These are phyloP conservation scores for Wallemia hederae DNA, from an alignment of 1,284 basidiomycete species.

Conservation along the genomic window DNA sequence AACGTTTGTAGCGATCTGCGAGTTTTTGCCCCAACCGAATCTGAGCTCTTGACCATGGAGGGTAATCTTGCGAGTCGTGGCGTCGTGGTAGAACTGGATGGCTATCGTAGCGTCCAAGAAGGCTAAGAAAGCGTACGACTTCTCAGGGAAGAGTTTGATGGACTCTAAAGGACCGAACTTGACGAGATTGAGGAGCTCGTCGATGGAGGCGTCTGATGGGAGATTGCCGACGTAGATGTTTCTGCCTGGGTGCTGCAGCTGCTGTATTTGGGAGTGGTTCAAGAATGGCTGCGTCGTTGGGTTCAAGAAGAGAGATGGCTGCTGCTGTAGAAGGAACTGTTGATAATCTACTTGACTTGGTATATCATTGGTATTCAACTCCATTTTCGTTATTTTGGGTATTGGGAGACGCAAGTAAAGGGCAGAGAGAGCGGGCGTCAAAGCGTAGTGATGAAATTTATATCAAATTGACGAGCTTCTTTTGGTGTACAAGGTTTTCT, in stretches of 20 bases:
- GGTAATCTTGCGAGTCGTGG: constrained; percentile 64
- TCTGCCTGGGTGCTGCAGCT: constrained; percentile 27
- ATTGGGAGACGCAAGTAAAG: neutral
- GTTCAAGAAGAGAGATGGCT: neutral
- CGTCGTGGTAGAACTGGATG: constrained; percentile 79
- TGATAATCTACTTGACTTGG: neutral
- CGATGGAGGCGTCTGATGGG: constrained; percentile 79
- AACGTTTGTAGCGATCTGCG: constrained; percentile 53
- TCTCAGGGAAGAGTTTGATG: constrained; percentile 84
- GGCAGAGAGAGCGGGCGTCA: neutral
- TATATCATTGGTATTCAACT: neutral
- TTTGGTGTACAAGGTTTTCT: neutral
- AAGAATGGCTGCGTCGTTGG: neutral
- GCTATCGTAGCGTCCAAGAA: constrained; percentile 75
- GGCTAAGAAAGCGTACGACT: constrained; percentile 89
- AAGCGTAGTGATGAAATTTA: neutral
- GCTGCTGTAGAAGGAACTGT: neutral
- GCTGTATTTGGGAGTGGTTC: neutral
- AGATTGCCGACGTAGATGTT: constrained; percentile 96
- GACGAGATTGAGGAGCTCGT: constrained; percentile 87
- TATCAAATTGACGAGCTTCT: neutral
- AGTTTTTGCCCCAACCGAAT: constrained; percentile 84
- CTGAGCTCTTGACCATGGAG: constrained; percentile 78
- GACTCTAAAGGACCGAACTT: constrained; percentile 91
- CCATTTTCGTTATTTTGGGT: neutral